phyloP scores from a whole-genome alignment of 257 asterid genomes.

The Solanum ossicruentum region DNA sequence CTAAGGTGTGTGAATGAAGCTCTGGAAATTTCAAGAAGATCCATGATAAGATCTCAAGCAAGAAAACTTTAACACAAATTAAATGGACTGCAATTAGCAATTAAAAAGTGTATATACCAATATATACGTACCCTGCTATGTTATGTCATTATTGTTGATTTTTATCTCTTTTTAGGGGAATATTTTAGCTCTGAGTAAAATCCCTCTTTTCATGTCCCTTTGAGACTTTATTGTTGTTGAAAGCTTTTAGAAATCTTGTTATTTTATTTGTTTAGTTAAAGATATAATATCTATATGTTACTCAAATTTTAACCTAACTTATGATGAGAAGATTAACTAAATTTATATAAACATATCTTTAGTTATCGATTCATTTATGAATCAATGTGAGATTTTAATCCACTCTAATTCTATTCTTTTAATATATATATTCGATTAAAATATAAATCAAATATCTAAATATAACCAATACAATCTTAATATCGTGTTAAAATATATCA shows the following conservation, averaged over 20 bases:
- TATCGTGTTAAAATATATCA: no score
- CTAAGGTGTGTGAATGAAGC: neutral
- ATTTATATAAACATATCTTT: neutral
- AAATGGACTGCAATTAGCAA: neutral
- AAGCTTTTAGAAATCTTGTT: neutral
- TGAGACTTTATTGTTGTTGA: neutral
- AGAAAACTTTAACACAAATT: neutral
- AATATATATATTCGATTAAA: neutral
- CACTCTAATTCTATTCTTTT: neutral
- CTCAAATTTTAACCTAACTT: neutral
- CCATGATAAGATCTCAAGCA: neutral
- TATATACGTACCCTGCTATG: neutral
- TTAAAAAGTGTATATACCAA: neutral
- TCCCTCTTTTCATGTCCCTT: no score
- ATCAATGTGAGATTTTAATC: neutral
- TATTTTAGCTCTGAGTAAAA: neutral
- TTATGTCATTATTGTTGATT: neutral
- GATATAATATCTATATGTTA: neutral
- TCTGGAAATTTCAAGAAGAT: neutral
- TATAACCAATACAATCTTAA: rapidly evolving
- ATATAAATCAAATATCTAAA: neutral
- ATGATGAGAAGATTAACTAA: neutral
- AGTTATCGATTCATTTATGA: rapidly evolving
- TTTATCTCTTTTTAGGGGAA: neutral
- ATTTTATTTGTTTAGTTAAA: neutral